These are phyloP conservation scores for Trametes pubescens DNA, from an alignment of 1,284 basidiomycete genomes.

Conservation along the genomic window DNA sequence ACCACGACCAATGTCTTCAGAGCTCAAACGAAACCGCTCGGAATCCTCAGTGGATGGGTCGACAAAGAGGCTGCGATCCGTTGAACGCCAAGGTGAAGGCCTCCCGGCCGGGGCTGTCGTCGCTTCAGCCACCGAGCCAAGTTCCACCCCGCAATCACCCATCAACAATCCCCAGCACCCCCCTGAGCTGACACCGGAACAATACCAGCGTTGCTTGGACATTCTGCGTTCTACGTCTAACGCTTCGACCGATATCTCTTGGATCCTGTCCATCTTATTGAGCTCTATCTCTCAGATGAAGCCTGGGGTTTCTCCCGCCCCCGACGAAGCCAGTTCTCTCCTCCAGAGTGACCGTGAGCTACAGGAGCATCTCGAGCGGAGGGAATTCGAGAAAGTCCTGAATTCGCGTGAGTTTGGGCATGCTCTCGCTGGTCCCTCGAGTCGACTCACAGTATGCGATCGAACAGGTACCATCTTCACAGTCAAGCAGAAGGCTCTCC, in stretches of 20 bases:
- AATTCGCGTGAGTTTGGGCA: neutral
- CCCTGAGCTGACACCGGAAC: constrained; percentile 3
- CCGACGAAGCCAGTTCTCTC: neutral
- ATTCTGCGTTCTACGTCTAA: neutral
- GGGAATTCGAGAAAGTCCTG: constrained; percentile 5
- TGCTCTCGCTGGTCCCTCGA: neutral
- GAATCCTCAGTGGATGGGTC: neutral
- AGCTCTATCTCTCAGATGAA: neutral
- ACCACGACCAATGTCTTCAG: constrained; percentile 9
- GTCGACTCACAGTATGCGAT: constrained; percentile 3
- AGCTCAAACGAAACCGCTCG: constrained; percentile 9
- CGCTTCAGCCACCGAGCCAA: neutral
- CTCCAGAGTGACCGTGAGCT: neutral
- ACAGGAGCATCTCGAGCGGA: constrained; percentile 3
- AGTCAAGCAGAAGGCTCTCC: neutral
- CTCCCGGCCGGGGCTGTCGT: neutral
- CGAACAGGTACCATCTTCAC: constrained; percentile 2
- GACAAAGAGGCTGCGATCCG: constrained; percentile 6
- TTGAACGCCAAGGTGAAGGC: constrained; percentile 1
- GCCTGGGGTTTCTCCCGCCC: neutral
- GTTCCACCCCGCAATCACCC: neutral
- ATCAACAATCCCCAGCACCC: neutral
- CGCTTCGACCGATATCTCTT: neutral
- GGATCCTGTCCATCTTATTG: neutral
- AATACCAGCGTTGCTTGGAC: neutral